Percentiles rank a stretch among this genome's conserved stretches.
Conservation (phyloP, 345 rosid genomes). For the Punica granatum region DNA sequence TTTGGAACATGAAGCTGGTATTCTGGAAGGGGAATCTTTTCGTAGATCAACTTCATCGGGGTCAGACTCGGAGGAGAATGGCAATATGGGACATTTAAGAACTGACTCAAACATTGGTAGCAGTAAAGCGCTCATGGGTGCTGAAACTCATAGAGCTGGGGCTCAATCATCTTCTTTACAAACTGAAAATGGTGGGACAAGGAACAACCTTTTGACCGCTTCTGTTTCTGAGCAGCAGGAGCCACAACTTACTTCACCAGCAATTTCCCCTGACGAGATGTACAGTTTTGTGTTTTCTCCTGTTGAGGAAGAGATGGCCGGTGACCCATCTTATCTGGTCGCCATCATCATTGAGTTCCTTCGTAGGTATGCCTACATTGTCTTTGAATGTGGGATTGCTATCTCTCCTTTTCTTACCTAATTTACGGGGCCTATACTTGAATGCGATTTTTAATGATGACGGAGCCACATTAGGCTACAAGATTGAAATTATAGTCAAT, state of each 20-base stretch:
- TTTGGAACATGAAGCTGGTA: constrained; percentile 24
- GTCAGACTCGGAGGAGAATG: constrained; percentile 46
- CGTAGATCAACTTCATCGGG: constrained; percentile 33
- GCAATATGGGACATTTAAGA: constrained; percentile 26
- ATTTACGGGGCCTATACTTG: not conserved
- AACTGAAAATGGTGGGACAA: constrained; percentile 31
- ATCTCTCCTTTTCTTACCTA: not conserved
- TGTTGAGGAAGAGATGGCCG: constrained; percentile 79
- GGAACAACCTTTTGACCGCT: constrained; percentile 38
- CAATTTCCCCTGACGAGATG: constrained; percentile 92
- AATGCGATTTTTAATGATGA: not conserved
- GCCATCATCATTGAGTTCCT: constrained; percentile 78
- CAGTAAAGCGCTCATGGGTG: constrained; percentile 25
- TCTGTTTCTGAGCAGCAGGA: constrained; percentile 52
- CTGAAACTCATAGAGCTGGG: constrained; percentile 27
- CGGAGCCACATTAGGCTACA: not conserved
- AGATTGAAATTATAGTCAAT: not conserved
- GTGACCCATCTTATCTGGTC: constrained; percentile 80
- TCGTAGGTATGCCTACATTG: constrained; percentile 46
- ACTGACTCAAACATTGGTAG: constrained; percentile 22
- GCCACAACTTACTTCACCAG: constrained; percentile 64
- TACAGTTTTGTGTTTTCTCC: constrained; percentile 76
- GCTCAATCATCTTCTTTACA: constrained; percentile 22
- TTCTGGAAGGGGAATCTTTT: constrained; percentile 25
- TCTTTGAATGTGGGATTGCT: not conserved